phyloP scores from a whole-genome alignment of 1,284 basidiomycete genomes.

The Ceratobasidium sp. region DNA sequence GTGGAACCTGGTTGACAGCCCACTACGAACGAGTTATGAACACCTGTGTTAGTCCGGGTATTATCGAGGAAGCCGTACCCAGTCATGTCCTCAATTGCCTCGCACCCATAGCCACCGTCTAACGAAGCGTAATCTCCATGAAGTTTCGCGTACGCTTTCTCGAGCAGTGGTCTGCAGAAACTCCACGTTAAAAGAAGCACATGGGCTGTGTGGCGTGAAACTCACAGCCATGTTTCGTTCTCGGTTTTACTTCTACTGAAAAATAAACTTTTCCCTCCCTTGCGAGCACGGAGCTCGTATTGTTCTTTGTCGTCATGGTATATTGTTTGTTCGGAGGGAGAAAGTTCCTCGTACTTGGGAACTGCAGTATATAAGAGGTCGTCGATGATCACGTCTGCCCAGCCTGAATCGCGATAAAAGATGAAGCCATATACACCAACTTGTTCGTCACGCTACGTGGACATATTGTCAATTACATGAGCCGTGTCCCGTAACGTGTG shows the following conservation, averaged over 20 bases:
- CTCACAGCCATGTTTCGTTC: slow-evolving; percentile 50
- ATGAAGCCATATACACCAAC: slow-evolving; percentile 67
- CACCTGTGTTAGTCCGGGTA: no score
- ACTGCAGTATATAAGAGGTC: slow-evolving; percentile 46
- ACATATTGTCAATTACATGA: no score
- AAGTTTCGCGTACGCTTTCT: slow-evolving; percentile 51
- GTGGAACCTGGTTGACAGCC: slow-evolving; percentile 42
- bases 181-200: not conserved
- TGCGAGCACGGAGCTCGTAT: slow-evolving; percentile 19
- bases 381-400: slow-evolving; percentile 50
- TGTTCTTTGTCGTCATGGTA: slow-evolving; percentile 48
- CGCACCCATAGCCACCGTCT: slow-evolving; percentile 40
- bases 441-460: slow-evolving; percentile 62
- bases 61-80: slow-evolving; percentile 45
- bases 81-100: slow-evolving; percentile 50
- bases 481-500: no score
- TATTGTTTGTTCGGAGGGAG: slow-evolving; percentile 20
- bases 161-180: slow-evolving; percentile 45
- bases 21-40: not conserved
- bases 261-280: slow-evolving; percentile 46
- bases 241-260: slow-evolving; percentile 48
- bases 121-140: slow-evolving; percentile 48
- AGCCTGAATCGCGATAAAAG: slow-evolving; percentile 49
- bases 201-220: not conserved
- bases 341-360: slow-evolving; percentile 48